phyloP scores from a whole-genome alignment of 2,329 filamentous ascomycete species.

The Colletotrichum lini region DNA sequence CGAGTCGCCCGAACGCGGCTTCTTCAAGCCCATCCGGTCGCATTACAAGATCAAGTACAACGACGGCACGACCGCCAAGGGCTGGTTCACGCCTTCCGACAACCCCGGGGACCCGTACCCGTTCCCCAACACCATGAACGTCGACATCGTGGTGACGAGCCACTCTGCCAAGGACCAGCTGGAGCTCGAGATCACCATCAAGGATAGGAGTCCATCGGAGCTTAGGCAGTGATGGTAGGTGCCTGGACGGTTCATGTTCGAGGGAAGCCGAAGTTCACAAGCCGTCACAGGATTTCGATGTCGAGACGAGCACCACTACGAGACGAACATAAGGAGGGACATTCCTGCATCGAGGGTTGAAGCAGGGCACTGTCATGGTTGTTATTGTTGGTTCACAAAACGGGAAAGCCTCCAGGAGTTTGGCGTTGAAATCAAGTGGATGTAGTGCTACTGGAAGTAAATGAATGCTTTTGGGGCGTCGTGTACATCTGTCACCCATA shows the following conservation, averaged over 20 bases:
- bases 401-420: too few relatives aligned
- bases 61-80: conserved; percentile 22
- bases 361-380: too few relatives aligned
- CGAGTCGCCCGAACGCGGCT: conserved; percentile 34
- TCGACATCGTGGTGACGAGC: conserved; percentile 22
- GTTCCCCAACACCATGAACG: conserved; percentile 31
- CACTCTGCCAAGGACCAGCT: conserved; percentile 24
- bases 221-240: neutral
- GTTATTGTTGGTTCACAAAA: too few relatives aligned
- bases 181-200: conserved; percentile 19
- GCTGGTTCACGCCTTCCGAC: conserved; percentile 21
- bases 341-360: too few relatives aligned
- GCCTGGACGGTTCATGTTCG: neutral
- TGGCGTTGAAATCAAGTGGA: too few relatives aligned
- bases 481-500: too few relatives aligned
- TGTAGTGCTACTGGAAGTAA: too few relatives aligned
- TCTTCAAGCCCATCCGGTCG: conserved; percentile 33
- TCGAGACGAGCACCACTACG: too few relatives aligned
- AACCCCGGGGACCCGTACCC: conserved; percentile 22
- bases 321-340: too few relatives aligned
- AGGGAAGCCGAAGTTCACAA: neutral
- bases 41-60: conserved; percentile 36
- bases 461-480: too few relatives aligned
- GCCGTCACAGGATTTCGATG: neutral
- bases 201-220: conserved; percentile 5